phyloP scores from a whole-genome alignment of 352 stramenopile genomes.

The Globisporangium nagaii region DNA sequence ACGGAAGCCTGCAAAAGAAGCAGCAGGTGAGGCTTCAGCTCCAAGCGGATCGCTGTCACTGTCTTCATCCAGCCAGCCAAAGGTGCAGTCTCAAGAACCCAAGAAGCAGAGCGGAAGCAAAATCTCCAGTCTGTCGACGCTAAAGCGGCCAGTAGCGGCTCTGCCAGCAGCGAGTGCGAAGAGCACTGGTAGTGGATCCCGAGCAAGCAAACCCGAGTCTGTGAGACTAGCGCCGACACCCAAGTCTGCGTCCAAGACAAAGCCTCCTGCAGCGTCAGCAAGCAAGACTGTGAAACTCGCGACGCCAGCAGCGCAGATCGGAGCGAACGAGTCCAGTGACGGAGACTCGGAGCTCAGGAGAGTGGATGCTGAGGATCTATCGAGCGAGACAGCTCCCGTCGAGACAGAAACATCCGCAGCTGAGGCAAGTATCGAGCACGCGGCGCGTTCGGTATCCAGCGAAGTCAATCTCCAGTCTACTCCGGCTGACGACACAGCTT shows the following conservation, averaged over 20 bases:
- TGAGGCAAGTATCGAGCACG: neutral
- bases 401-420: neutral
- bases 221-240: neutral
- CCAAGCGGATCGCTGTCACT: neutral
- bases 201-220: constrained; percentile 1
- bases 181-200: neutral
- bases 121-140: neutral
- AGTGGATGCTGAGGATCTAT: neutral
- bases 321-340: neutral
- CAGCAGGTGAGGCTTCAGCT: neutral
- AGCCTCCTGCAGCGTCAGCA: neutral
- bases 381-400: neutral
- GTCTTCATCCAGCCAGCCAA: neutral
- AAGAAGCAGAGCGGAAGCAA: constrained; percentile 6
- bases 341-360: neutral
- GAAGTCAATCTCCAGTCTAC: neutral
- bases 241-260: constrained; percentile 7
- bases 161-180: neutral
- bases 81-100: neutral
- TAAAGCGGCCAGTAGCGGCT: neutral
- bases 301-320: neutral
- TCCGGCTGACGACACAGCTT: neutral
- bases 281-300: neutral
- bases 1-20: neutral
- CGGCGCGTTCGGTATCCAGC: neutral